phyloP scores from a whole-genome alignment of 108 stramenopile genomes.

The Nannochloropsis granulata region DNA sequence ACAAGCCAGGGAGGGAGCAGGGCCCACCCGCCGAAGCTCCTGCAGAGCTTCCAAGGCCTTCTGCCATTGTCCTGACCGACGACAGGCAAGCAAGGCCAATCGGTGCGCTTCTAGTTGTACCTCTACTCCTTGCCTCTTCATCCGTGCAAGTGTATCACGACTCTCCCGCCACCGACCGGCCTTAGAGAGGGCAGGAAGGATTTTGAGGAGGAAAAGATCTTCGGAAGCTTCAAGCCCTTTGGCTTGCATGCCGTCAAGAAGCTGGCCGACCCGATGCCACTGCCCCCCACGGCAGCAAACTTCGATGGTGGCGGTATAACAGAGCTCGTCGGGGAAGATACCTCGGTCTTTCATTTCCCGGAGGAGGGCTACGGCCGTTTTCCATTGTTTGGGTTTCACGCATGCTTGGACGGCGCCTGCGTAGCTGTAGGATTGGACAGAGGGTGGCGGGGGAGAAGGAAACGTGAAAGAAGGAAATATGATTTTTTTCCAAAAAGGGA shows the following conservation, averaged over 20 bases:
- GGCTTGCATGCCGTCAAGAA: conserved; percentile 1
- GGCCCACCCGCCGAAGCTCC: not conserved
- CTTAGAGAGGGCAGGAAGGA: not conserved
- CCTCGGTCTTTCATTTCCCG: not conserved
- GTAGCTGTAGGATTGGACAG: not conserved
- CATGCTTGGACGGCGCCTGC: not conserved
- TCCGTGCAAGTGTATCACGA: not conserved
- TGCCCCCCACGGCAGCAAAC: conserved; percentile 5
- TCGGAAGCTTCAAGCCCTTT: not conserved
- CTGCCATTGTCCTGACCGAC: not conserved
- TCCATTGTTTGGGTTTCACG: not conserved
- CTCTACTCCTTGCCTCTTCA: not conserved
- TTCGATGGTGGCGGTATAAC: not conserved
- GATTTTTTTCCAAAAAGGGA: too few relatives aligned
- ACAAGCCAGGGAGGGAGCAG: not conserved
- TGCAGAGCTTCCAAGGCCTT: not conserved
- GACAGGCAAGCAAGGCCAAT: not conserved
- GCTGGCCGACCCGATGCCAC: not conserved
- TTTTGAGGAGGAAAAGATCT: not conserved
- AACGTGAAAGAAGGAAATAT: too few relatives aligned
- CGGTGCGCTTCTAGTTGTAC: not conserved
- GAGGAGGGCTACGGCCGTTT: conserved; percentile 1
- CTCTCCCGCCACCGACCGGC: not conserved
- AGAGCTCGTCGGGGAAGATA: conserved; percentile 1
- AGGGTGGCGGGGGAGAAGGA: too few relatives aligned